A percentile compares a stretch with the other conserved stretches of the same genome.
Conservation (phyloP, 306 rosid genomes). For the Sesbania bispinosa region DNA sequence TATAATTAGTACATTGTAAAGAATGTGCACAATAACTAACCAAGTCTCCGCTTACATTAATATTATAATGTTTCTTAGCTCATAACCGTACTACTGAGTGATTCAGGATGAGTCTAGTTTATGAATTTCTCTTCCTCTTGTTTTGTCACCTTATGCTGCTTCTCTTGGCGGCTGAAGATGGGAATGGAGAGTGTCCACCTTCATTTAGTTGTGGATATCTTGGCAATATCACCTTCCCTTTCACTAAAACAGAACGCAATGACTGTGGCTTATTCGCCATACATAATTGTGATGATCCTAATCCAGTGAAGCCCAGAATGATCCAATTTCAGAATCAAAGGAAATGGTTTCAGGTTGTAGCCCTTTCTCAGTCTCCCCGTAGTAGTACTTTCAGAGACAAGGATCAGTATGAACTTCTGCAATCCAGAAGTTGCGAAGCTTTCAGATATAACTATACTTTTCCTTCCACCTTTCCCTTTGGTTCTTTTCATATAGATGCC, state of each 20-base stretch:
- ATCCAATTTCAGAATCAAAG: slow-evolving; percentile 24
- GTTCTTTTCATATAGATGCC: not conserved
- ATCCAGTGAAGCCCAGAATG: not conserved
- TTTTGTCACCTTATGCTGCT: slow-evolving; percentile 9
- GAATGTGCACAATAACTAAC: too few species aligned
- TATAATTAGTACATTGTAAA: not conserved
- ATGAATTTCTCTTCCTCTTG: not conserved
- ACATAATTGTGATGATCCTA: not conserved
- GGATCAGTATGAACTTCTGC: not conserved
- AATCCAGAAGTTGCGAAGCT: slow-evolving; percentile 22
- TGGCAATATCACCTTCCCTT: slow-evolving; percentile 30
- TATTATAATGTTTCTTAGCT: not conserved
- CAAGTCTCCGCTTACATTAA: not conserved
- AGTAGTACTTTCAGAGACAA: slow-evolving; percentile 34
- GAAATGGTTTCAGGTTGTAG: not conserved
- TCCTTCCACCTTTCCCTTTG: slow-evolving; percentile 15
- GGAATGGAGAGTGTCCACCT: not conserved
- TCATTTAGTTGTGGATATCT: slow-evolving; percentile 35
- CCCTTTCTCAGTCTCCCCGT: rapidly evolving
- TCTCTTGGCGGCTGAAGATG: not conserved
- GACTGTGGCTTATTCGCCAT: slow-evolving; percentile 41
- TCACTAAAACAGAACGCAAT: not conserved
- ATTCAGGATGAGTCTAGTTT: not conserved
- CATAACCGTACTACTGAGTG: not conserved
- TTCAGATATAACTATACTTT: slow-evolving; percentile 16